Base-by-base conservation (phyloP, 352 stramenopile genomes). In the Phytophthora tentaculata region DNA sequence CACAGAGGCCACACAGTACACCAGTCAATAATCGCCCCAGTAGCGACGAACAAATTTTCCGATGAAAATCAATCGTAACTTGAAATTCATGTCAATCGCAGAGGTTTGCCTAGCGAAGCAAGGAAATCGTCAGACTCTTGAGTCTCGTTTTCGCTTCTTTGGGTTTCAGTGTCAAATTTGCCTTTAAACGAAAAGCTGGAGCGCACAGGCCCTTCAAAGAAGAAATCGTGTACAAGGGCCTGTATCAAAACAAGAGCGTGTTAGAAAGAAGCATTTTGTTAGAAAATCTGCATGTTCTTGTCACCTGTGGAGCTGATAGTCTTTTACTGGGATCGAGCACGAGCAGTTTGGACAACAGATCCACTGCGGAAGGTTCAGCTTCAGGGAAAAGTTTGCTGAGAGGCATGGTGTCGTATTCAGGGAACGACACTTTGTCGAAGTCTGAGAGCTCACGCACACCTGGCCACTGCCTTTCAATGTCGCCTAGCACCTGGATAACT, bases 381-480 rank as follows among this genome's bases (percentile, higher is more conserved):
- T 93, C 81, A 1, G 74, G 82, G 32, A 93, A 86, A 1, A 93
- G 19, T 5, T 69, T 69, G 5, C 24, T 24, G 44, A 89, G 67
- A 14, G 68, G 58, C 14, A 92, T 73, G 1, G 79, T 71, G 12
- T 67, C 44, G 59, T 89, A 93, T 16, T 65, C 51, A 12, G 84
- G 84, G 56, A 93, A 91, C 24, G 65, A 72, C 23, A 95, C 80
- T 60, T 95, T 93, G 76, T 67, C 62, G 53, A 83, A 91, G 64
- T 95, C 87, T 0, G 87, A 83, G 20, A 94, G 74, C 22, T 64
- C 49, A 12, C 67, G 41, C 10, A 85, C 80, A 43, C 76, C 81
- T 3, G 79, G 80, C 82, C 85, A 94, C 29, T 83, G 73, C 32
- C 67, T 69, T 47, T 84, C 79, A 0, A 84, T 76, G 22, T 79